These are phyloP conservation scores for Phytophthora sansomeana DNA, from an alignment of 352 stramenopile genomes.

Conservation along the genomic window DNA sequence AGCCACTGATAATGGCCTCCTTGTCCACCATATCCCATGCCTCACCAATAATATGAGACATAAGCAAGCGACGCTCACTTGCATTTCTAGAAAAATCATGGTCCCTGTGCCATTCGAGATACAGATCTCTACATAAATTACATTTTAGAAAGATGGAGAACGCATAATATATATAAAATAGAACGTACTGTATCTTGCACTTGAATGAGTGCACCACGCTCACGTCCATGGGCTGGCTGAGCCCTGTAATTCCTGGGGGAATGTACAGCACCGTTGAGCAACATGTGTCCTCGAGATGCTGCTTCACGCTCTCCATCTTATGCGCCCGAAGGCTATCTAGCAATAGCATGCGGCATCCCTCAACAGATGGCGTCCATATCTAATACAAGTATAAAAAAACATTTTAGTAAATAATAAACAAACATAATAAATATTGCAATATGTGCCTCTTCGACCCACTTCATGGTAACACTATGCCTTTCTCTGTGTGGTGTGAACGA, in stretches of 20 bases:
- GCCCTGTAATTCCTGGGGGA: slow-evolving; percentile 10
- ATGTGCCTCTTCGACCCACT: slow-evolving; percentile 13
- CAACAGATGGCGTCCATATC: slow-evolving; percentile 4
- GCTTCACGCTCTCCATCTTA: slow-evolving; percentile 8
- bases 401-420: no score
- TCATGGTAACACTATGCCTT: slow-evolving; percentile 7
- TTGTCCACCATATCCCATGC: slow-evolving; percentile 4
- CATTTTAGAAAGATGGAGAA: not conserved
- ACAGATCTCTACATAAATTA: slow-evolving; percentile 4
- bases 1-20: slow-evolving; percentile 2
- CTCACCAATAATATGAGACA: slow-evolving; percentile 8
- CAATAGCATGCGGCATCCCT: slow-evolving; percentile 4
- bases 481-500: slow-evolving; percentile 5
- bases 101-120: slow-evolving; percentile 7
- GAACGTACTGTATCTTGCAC: slow-evolving; percentile 6
- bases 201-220: slow-evolving; percentile 18
- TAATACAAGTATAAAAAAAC: no score
- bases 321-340: not conserved
- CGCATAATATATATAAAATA: not conserved
- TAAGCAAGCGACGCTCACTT: slow-evolving; percentile 7
- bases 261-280: slow-evolving; percentile 21
- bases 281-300: slow-evolving; percentile 4
- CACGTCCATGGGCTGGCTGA: slow-evolving; percentile 24
- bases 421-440: no score
- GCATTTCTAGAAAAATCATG: slow-evolving; percentile 1